A percentile compares a stretch with the other conserved stretches of the same genome.
These are phyloP conservation scores for Epichloe glyceriae DNA, from an alignment of 2,329 filamentous ascomycete species.

Conservation along the genomic window DNA sequence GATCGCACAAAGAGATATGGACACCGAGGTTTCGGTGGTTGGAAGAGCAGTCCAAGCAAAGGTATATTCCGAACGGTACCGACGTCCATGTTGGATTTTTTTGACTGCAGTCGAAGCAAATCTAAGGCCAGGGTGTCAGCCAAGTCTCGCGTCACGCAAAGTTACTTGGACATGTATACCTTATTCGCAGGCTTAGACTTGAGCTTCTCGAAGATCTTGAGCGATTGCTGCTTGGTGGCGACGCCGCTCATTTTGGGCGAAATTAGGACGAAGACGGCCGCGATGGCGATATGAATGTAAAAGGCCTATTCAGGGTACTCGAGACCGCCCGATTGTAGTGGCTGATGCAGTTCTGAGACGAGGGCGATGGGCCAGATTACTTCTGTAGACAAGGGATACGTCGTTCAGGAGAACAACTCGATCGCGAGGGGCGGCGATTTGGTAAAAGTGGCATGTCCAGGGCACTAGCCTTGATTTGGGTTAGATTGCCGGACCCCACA, in stretches of 20 bases:
- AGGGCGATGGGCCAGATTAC: not conserved
- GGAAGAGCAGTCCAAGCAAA: slow-evolving; percentile 94
- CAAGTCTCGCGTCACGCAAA: not conserved
- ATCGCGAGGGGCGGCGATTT: slow-evolving; percentile 18
- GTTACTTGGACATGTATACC: slow-evolving; percentile 33
- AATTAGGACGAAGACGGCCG: not conserved
- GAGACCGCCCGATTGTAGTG: not conserved
- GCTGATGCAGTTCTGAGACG: not conserved
- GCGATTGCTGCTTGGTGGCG: slow-evolving; percentile 87
- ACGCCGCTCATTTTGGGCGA: slow-evolving; percentile 45
- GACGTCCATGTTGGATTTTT: slow-evolving; percentile 99
- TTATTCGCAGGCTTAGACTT: slow-evolving; percentile 93
- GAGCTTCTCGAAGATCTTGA: slow-evolving; percentile 95
- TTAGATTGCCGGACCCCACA: slow-evolving; percentile 12
- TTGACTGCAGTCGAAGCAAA: slow-evolving; percentile 96
- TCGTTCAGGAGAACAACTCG: slow-evolving; percentile 24
- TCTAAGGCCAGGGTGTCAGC: slow-evolving; percentile 33
- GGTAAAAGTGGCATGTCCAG: slow-evolving; percentile 30
- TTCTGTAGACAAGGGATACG: not conserved
- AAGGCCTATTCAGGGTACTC: not conserved
- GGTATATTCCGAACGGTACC: slow-evolving; percentile 91
- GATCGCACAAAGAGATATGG: slow-evolving; percentile 96
- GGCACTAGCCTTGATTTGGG: slow-evolving; percentile 24
- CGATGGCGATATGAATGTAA: not conserved
- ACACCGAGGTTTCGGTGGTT: slow-evolving; percentile 96